These are phyloP conservation scores for Pseudohalonectria lignicola DNA, from an alignment of 2,329 filamentous ascomycete genomes.

Conservation along the genomic window DNA sequence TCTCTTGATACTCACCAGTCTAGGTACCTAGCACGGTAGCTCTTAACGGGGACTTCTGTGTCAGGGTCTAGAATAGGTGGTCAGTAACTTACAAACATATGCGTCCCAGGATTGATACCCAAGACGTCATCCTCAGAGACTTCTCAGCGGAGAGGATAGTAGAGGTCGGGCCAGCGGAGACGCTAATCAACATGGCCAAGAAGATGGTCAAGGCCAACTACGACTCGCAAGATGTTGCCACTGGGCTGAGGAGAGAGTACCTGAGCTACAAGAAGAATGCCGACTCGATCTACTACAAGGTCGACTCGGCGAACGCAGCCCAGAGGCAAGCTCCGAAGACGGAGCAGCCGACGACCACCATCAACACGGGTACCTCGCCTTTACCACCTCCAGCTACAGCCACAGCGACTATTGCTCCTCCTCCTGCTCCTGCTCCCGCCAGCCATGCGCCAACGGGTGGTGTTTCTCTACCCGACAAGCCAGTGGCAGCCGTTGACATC, in stretches of 20 bases:
- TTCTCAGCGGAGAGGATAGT: slow-evolving; percentile 18
- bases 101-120: slow-evolving; percentile 28
- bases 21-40: no score
- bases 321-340: no score
- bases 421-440: slow-evolving; percentile 48
- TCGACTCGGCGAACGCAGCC: no score
- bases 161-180: slow-evolving; percentile 25
- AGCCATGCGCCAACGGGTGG: slow-evolving; percentile 78
- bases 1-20: no score
- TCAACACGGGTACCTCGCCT: slow-evolving; percentile 17
- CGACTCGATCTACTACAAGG: slow-evolving; percentile 13
- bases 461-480: slow-evolving; percentile 45
- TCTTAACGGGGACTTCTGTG: no score
- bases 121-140: slow-evolving; percentile 18
- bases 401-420: slow-evolving; percentile 33
- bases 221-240: slow-evolving; percentile 10
- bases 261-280: slow-evolving; percentile 11
- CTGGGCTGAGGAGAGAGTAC: slow-evolving; percentile 12
- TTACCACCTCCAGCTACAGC: slow-evolving; percentile 31
- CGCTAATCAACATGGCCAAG: slow-evolving; percentile 24
- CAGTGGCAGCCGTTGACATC: slow-evolving; percentile 12
- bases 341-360: slow-evolving; percentile 78
- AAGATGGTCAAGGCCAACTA: slow-evolving; percentile 16
- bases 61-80: no score
- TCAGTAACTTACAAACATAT: no score